Base-by-base conservation (phyloP, 2,329 filamentous ascomycete species). In the Rutstroemia sp. region DNA sequence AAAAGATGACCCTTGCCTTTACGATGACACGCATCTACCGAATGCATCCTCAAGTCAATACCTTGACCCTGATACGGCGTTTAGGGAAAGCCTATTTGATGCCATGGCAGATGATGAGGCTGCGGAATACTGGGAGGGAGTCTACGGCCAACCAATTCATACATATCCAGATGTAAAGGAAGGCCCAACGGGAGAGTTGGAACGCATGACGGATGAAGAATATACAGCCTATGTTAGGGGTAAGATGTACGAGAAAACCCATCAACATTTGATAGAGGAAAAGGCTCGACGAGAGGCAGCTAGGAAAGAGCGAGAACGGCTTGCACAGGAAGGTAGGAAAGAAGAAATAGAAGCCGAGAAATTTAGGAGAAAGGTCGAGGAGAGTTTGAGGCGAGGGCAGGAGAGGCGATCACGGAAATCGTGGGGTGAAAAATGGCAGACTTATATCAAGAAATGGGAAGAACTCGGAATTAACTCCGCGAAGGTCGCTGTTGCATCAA, bases 101-200 rank as follows among this genome's bases (percentile, higher is more conserved):
- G 94, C 94, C 34, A 86, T 99, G 72, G 92, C 91, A 39, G 94
- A 99, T 71, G 92, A 97, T 69, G 94, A 99, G 73, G 94, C 92
- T 48, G 94, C 94, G 2, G 82, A 85, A 7, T 99, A 94, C 74
- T 99, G 94, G 94, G 87, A 96, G 71, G 83, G 83, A 16, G 89
- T 99, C n/a, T 99, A 97, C 72, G 92, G 91, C 1, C 92, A 97
- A 70, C 92, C 94, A 0, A 87, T 97, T 50, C 91, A 96, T 71
- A 81, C 83, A 6, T 96, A 95, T 25, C 76, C 78, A 0, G 71
- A 75, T 50, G 68, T 72, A 8, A 75, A 73, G 58, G 71, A 74
- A 45, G 67, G 67, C 1, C 64, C 71, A 61, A 66, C 76, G 68
- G 80, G 80, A 60, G 71, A 84, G 66, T 76, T 96, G 12, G 90